Base-by-base conservation (phyloP, 108 stramenopile species). In the Conticribra guillardii region DNA sequence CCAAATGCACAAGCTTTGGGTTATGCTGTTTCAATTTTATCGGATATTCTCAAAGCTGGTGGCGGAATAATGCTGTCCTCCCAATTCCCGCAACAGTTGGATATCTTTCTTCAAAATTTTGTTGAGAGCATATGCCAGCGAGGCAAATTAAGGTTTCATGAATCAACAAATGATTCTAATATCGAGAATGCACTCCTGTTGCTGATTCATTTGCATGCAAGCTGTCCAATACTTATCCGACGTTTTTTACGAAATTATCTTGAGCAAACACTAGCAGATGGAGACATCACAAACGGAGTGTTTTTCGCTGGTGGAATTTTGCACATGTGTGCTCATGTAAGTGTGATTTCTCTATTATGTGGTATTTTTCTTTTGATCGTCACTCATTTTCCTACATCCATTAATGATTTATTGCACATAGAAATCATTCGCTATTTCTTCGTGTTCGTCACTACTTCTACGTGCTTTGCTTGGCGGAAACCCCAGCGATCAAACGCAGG, bases 391-490 rank as follows among this genome's bases (percentile, higher is more conserved):
- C 31, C 18, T 19, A 46, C 4, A 22, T n/a, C 60, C 32, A 23
- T 14, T 14, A 8, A n/a, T 31, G 19, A 7, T 41, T 48, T 23
- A 23, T 41, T 11, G 37, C 37, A 41, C 5, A 27, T 29, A 80
- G 79, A 59, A 62, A 73, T 69, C 41, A 11, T 80, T 68, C 46
- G 53, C 79, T 11, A 63, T 73, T 11, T 69, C 67, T 48, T 49
- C 79, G 9, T 58, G 60, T 49, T 66, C 79, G 51, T 80, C 79
- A 48, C 68, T 62, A 1, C 45, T 80, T 16, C 31, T 73, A 51
- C 79, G 79, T 26, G 72, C 67, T 31, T 48, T 80, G 55, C 66
- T 80, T 21, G 61, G 58, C 24, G 78, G 78, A 54, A 79, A 48
- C 47, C 71, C 71, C 26, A 29, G 54, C 8, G 72, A 79, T 54